phyloP scores from a whole-genome alignment of 345 rosid genomes.

The Moricandia arvensis region DNA sequence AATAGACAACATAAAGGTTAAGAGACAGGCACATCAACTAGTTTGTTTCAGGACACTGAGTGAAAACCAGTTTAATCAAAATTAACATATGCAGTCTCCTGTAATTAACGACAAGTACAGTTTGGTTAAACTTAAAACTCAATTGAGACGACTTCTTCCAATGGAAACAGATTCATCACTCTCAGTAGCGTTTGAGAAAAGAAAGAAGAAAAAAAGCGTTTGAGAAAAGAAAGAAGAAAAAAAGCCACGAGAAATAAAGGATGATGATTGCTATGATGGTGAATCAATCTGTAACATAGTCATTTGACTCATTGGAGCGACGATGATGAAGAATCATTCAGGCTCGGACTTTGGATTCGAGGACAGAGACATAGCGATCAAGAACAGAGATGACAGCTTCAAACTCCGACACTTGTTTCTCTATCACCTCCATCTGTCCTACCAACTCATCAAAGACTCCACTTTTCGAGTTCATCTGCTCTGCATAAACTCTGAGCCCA shows the following conservation, averaged over 20 bases:
- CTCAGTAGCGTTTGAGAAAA: not conserved
- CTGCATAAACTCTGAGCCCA: slow-evolving; percentile 67
- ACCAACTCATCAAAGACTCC: slow-evolving; percentile 72
- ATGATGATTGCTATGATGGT: not conserved
- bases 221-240: too few species aligned
- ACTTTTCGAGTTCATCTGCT: slow-evolving; percentile 69
- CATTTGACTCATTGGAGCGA: slow-evolving; percentile 2
- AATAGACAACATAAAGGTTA: too few species aligned
- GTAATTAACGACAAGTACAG: not conserved
- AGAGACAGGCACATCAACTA: not conserved
- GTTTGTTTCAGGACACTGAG: not conserved
- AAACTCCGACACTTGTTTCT: slow-evolving; percentile 72
- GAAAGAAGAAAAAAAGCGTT: too few species aligned
- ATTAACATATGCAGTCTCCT: too few species aligned
- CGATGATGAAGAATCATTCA: slow-evolving; percentile 27
- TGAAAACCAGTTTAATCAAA: not conserved
- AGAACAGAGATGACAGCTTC: slow-evolving; percentile 80
- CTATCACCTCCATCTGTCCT: slow-evolving; percentile 67
- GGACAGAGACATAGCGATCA: slow-evolving; percentile 63
- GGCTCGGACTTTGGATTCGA: slow-evolving; percentile 67
- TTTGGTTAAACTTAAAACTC: not conserved
- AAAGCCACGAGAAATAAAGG: not conserved
- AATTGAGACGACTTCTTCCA: not conserved
- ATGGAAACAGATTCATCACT: not conserved
- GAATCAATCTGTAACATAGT: slow-evolving; percentile 13